Base-by-base conservation (phyloP, 441 rosid species). In the Eutrema salsugineum region DNA sequence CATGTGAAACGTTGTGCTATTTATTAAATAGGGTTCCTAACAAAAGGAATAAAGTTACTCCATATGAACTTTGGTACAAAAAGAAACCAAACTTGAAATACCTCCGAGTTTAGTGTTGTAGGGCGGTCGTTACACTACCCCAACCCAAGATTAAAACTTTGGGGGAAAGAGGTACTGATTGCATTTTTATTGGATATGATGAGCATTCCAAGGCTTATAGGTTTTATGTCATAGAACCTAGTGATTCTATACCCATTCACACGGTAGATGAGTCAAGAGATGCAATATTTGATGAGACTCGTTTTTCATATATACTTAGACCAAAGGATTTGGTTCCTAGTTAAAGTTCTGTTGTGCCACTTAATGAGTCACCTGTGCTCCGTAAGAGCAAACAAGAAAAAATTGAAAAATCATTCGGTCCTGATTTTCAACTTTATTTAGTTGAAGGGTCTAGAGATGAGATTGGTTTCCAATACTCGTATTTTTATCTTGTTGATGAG, bases 381-480 rank as follows among this genome's bases (percentile, higher is more conserved):
- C 28, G 62, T 66, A 66, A 6, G 1, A 66, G 48, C 7, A 66
- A 38, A 39, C 27, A 40, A 66, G 61, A 28, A 0, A 51, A 40
- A 1, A 53, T 66, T 5, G n/a, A 56, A 9, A 68, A 68, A 44
- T 55, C 36, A 4, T 43, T 55, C 0, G 36, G 43, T 44, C 16
- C 15, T 0, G 35, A 32, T 12, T 56, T 56, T 10, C 38, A 68
- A 43, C 0, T 56, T 12, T 19, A 56, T 4, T 12, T 56, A 16
- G 61, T 67, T 39, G 30, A 67, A 9, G 22, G 51, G 1, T 51
- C 62, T 15, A 68, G 38, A 57, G 58, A 58, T 69, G 66, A 69
- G 38, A 0, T 69, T 69, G 66, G 0, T 1, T 35, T 19, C 0
- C 35, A 53, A 56, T 61, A 48, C 11, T 70, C 50, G 38, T 49